These are phyloP conservation scores for Rhododendron molle DNA, from an alignment of 148 eudicot species.

Conservation along the genomic window DNA sequence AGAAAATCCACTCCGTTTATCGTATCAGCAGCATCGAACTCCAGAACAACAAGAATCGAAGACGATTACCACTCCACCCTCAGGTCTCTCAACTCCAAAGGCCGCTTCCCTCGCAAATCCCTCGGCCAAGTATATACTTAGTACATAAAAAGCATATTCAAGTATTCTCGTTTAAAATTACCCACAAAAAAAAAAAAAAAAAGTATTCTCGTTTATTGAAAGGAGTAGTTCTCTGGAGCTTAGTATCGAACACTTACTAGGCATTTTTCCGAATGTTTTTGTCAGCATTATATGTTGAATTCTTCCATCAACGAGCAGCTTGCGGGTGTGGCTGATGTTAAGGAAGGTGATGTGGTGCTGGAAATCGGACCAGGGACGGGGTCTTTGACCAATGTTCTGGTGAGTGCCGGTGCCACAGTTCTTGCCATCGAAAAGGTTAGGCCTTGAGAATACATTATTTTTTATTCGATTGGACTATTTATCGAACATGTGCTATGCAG, in stretches of 20 bases:
- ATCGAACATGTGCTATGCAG: background rate
- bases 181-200: no score
- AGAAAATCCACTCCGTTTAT: constrained; percentile 13
- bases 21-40: constrained; percentile 10
- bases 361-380: constrained; percentile 99
- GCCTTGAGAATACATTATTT: background rate
- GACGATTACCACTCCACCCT: constrained; percentile 88
- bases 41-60: constrained; percentile 18
- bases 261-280: constrained; percentile 10
- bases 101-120: constrained; percentile 80
- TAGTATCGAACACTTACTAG: constrained; percentile 35
- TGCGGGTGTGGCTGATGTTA: constrained; percentile 57
- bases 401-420: constrained; percentile 30
- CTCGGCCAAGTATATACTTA: constrained; percentile 69
- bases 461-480: background rate
- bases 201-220: background rate
- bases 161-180: no score
- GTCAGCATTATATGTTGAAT: constrained; percentile 95
- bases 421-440: constrained; percentile 27
- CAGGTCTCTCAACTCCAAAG: constrained; percentile 83
- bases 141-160: no score
- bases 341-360: constrained; percentile 82
- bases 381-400: constrained; percentile 72
- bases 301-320: constrained; percentile 66
- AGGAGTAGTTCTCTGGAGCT: background rate